Percentiles rank a stretch among this genome's conserved stretches.
These are phyloP conservation scores for Yamadazyma sp. DNA, from an alignment of 1,139 yeast genomes.

Conservation along the genomic window DNA sequence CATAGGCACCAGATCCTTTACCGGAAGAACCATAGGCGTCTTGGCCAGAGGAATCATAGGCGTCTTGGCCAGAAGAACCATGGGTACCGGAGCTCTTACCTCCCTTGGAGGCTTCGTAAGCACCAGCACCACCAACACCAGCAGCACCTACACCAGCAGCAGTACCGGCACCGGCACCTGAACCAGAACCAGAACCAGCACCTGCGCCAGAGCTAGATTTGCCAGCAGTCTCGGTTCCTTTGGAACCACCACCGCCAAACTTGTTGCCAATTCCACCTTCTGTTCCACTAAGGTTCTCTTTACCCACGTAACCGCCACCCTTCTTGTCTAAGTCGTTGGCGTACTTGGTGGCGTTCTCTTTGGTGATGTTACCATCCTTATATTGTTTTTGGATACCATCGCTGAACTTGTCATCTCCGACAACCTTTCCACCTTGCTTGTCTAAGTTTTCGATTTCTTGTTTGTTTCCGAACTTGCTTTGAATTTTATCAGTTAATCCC, in stretches of 20 bases:
- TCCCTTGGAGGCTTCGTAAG: slow-evolving; percentile 2
- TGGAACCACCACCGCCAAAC: slow-evolving; percentile 7
- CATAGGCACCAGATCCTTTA: slow-evolving; percentile 10
- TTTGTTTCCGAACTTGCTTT: slow-evolving; percentile 24
- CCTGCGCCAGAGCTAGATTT: slow-evolving; percentile 10
- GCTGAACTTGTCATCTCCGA: slow-evolving; percentile 23
- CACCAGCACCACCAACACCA: slow-evolving; percentile 11
- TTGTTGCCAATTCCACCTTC: slow-evolving; percentile 31
- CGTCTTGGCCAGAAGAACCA: slow-evolving; percentile 14
- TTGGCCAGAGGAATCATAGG: slow-evolving; percentile 14
- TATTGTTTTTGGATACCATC: slow-evolving; percentile 26
- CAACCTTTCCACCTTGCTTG: slow-evolving; percentile 31
- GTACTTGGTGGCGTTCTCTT: slow-evolving; percentile 28
- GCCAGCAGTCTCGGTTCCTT: slow-evolving; percentile 7
- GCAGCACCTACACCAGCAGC: slow-evolving; percentile 13
- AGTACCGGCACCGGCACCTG: slow-evolving; percentile 17
- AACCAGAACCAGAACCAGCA: slow-evolving; percentile 12
- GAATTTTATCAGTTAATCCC: slow-evolving; percentile 39
- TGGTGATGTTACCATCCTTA: slow-evolving; percentile 30
- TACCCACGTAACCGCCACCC: slow-evolving; percentile 29
- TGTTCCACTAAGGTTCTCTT: slow-evolving; percentile 29
- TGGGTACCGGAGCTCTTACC: slow-evolving; percentile 15
- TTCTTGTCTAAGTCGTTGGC: slow-evolving; percentile 28
- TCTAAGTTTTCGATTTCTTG: slow-evolving; percentile 34
- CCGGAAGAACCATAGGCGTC: slow-evolving; percentile 9